Percentiles rank a stretch among this genome's conserved stretches.
Conservation (phyloP, 1,139 yeast genomes). For the Yamadazyma blattariae region DNA sequence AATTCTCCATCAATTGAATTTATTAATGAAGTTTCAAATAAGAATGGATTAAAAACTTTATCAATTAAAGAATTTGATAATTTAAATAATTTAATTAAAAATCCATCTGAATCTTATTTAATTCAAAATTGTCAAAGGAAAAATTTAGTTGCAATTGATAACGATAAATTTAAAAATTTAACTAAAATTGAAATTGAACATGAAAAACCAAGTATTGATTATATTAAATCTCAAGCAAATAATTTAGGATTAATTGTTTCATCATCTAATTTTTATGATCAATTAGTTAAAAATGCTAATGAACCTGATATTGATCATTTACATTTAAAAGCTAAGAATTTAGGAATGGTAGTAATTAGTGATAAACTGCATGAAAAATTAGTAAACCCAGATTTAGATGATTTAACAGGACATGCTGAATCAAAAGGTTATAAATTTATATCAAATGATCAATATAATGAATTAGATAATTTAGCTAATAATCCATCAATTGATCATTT, state of each 20-base stretch:
- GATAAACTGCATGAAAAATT: conserved; percentile 14
- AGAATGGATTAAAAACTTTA: conserved; percentile 3
- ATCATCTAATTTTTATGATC: conserved; percentile 27
- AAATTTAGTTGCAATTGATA: conserved; percentile 23
- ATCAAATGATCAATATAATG: conserved; percentile 3
- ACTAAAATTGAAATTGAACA: conserved; percentile 24
- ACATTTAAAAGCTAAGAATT: conserved; percentile 23
- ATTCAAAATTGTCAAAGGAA: conserved; percentile 22
- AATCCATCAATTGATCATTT: conserved; percentile 22
- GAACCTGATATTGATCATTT: conserved; percentile 25
- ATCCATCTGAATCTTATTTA: conserved; percentile 31
- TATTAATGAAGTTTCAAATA: conserved; percentile 16
- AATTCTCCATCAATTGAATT: conserved; percentile 19
- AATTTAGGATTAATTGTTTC: conserved; percentile 31
- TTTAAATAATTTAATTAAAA: conserved; percentile 3
- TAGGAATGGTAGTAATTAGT: conserved; percentile 19
- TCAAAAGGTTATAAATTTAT: conserved; percentile 8
- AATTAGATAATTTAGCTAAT: conserved; percentile 9
- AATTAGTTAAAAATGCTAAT: conserved; percentile 21
- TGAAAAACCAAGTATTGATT: conserved; percentile 25
- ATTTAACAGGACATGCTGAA: conserved; percentile 11
- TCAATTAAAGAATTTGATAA: conserved; percentile 3
- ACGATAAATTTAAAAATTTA: conserved; percentile 20
- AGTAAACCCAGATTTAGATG: conserved; percentile 19
- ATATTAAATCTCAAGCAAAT: conserved; percentile 28